These are phyloP conservation scores for Vigna unguiculata DNA, from an alignment of 306 rosid genomes.

Conservation along the genomic window DNA sequence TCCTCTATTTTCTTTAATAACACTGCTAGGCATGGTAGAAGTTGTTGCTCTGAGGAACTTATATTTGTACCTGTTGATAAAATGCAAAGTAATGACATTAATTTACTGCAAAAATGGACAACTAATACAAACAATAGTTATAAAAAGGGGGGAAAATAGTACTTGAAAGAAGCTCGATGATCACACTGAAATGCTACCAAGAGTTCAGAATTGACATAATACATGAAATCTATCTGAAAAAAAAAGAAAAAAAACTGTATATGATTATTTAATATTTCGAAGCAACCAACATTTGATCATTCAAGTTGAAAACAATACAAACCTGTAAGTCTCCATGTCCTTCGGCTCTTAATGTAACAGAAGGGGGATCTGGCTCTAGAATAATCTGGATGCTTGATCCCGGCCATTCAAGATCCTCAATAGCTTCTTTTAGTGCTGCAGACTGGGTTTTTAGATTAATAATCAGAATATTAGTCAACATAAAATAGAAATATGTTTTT, in stretches of 20 bases:
- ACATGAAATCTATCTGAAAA: constrained; percentile 82
- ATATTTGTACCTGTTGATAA: constrained; percentile 72
- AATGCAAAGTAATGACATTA: constrained; percentile 29
- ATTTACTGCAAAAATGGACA: constrained; percentile 18
- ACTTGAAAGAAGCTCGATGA: constrained; percentile 72
- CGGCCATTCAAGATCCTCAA: constrained; percentile 99
- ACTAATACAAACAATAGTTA: constrained; percentile 10
- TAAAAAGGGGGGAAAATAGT: not conserved
- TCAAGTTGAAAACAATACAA: constrained; percentile 38
- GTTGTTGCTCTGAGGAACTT: constrained; percentile 88
- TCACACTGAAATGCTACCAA: constrained; percentile 87
- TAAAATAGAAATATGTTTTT: not conserved
- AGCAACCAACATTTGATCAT: not conserved
- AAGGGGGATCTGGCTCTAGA: constrained; percentile 79
- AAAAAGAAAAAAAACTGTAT: not conserved
- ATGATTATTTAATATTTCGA: constrained; percentile 8
- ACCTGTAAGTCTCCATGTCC: constrained; percentile 99
- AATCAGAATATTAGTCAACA: constrained; percentile 35
- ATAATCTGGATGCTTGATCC: constrained; percentile 87
- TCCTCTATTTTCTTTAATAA: constrained; percentile 86
- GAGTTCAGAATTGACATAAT: constrained; percentile 84
- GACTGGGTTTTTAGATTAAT: constrained; percentile 60
- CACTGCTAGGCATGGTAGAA: constrained; percentile 81
- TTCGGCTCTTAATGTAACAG: constrained; percentile 83
- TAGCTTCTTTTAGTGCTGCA: constrained; percentile 89